Base-by-base conservation (phyloP, 2,329 filamentous ascomycete species). In the Botrytis byssoidea region DNA sequence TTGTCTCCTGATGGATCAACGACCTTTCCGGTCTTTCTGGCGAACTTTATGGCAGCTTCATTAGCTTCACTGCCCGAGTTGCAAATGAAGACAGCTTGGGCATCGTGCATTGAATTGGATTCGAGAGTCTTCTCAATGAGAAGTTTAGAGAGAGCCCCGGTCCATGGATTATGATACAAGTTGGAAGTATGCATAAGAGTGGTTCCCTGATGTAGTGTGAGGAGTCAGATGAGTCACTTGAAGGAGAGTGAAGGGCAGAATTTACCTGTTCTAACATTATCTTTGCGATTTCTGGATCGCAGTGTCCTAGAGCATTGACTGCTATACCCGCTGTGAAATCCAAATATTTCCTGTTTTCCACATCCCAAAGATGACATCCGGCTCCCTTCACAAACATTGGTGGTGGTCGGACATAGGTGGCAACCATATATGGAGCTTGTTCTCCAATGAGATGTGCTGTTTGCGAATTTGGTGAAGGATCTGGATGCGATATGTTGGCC, bases 41-140 rank as follows among this genome's bases (percentile, higher is more conserved):
- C 93, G 80, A 99, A 98, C 83, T 99, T 99, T 82, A 99, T 92
- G 51, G 95, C 96, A 1, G 95, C 96, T 85, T 99, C 96, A 83
- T 99, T 99, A 81, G 96, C 96, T 84, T 99, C 96, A 74, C 93
- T 93, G 74, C 96, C 96, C 6, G 95, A 98, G 85, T 99, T 99
- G 86, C 94, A 97, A 77, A 99, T 88, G 81, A 99, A 99, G 3
- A 93, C 94, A 73, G 93, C 89, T 32, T 88, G 86, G 29, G 92
- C 94, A 80, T 92, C 89, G 78, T 92, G 89, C 92, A 98, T 97
- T 77, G 88, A 92, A 59, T 94, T 94, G 0, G 92, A 91, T 79
- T 91, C 89, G 71, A 88, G 83, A 0, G 96, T 99, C 83, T 92
- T 91, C 79, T 95, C 88, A 48, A 99, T 89, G 37, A 99, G 88